Conservation (phyloP, 768 basidiomycete species). For the Amanita subjunquillea region DNA sequence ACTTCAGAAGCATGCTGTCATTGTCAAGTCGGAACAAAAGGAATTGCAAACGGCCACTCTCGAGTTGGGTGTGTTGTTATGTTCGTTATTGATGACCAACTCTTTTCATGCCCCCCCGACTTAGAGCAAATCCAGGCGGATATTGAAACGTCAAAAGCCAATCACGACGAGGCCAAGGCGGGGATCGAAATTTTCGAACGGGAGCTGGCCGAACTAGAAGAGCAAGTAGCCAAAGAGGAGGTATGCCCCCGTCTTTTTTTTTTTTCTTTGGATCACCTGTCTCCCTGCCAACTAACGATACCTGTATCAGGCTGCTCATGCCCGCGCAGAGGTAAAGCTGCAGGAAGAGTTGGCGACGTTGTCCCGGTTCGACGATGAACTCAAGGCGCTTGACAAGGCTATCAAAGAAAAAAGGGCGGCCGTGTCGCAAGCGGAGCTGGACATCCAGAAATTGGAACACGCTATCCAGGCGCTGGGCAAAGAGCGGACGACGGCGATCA, state of each 20-base stretch:
- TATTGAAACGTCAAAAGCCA: slow-evolving; percentile 39
- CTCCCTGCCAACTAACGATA: too few relatives aligned
- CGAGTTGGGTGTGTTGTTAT: slow-evolving; percentile 40
- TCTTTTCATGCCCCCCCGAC: not conserved
- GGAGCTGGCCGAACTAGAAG: slow-evolving; percentile 52
- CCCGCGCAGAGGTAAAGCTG: slow-evolving; percentile 60
- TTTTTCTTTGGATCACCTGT: not conserved
- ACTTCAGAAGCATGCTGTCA: slow-evolving; percentile 70
- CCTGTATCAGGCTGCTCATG: slow-evolving; percentile 39
- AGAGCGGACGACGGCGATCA: slow-evolving; percentile 49
- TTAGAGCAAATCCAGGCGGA: slow-evolving; percentile 79
- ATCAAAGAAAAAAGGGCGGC: slow-evolving; percentile 76
- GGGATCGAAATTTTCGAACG: slow-evolving; percentile 45
- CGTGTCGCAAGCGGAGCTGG: slow-evolving; percentile 56
- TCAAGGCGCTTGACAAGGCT: slow-evolving; percentile 71
- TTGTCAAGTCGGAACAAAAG: slow-evolving; percentile 81
- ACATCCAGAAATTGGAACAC: slow-evolving; percentile 59
- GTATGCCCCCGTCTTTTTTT: slow-evolving; percentile 18
- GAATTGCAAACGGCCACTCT: slow-evolving; percentile 80
- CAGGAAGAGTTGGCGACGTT: slow-evolving; percentile 83
- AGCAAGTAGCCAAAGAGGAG: slow-evolving; percentile 35
- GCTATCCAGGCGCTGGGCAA: slow-evolving; percentile 52
- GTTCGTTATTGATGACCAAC: not conserved
- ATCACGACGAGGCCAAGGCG: slow-evolving; percentile 28
- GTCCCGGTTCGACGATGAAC: slow-evolving; percentile 79